Percentiles rank a stretch among this genome's conserved stretches.
Evolutionary conservation across 352 stramenopile species (phyloP).

Genomic region (Plasmopara muralis): DNA sequence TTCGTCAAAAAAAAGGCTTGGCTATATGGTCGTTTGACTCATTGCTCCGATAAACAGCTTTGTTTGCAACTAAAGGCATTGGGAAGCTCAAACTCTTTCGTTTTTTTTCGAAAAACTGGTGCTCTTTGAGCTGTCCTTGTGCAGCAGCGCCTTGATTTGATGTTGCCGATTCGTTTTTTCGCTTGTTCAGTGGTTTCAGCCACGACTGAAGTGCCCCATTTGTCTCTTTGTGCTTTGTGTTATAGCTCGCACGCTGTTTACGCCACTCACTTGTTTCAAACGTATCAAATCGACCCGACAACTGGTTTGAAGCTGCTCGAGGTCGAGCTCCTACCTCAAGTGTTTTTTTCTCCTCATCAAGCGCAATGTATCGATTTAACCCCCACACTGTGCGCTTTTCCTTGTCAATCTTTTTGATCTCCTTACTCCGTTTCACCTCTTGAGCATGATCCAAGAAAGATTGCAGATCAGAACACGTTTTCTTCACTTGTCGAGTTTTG

Average conservation of each 20-base stretch:
- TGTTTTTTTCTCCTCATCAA: constrained; percentile 25
- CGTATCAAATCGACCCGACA: constrained; percentile 1
- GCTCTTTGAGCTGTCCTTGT: constrained; percentile 4
- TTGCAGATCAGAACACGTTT: constrained; percentile 13
- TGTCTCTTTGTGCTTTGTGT: constrained; percentile 8
- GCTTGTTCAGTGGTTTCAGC: constrained; percentile 10
- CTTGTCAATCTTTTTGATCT: constrained; percentile 25
- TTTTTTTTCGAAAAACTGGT: constrained; percentile 11
- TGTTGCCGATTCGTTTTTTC: constrained; percentile 1
- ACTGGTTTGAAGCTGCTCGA: background rate
- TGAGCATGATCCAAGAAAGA: constrained; percentile 29
- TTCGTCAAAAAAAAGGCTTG: too few relatives aligned
- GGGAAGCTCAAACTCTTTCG: constrained; percentile 16
- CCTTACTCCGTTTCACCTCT: constrained; percentile 18
- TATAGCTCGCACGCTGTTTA: constrained; percentile 14
- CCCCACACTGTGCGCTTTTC: constrained; percentile 15
- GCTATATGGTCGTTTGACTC: too few relatives aligned
- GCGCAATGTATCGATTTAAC: constrained; percentile 26
- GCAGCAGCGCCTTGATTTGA: background rate
- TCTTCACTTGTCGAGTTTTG: constrained; percentile 15
- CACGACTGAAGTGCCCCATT: constrained; percentile 7
- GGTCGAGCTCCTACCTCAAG: constrained; percentile 3
- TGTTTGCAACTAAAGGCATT: background rate
- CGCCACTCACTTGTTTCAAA: constrained; percentile 15
- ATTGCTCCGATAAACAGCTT: too few relatives aligned